Evolutionary conservation across 129 eudicot species (phyloP), one percentile per base, ranked within the genome.

Genomic region (Heracleum sosnowskyi): DNA sequence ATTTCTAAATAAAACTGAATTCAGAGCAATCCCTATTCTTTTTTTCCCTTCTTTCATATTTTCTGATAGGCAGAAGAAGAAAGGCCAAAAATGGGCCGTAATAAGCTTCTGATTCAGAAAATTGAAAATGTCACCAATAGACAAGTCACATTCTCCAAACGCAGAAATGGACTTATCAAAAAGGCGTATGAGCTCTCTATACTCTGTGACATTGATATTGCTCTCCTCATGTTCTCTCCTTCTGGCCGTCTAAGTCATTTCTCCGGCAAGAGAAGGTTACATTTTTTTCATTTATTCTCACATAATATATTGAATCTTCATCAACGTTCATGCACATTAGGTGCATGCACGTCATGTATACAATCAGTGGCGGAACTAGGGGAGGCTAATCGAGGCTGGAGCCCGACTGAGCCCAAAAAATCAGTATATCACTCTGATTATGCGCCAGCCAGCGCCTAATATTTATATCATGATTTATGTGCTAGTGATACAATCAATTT

Each of bases 131-230:
- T 79, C 44, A 90, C 96, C 28, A 90, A 86, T 69, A 83, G 92
- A 45, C 93, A 90, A 82, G 96, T 92, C 33, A 92, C 96, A 3
- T 92, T 88, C 84, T 90, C 96, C 72, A 92, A 92, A 84, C 93
- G 96, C 62, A 82, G 96, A 69, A 90, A 92, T 88, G 96, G 97
- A 44, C 92, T 92, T 81, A 86, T 92, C 24, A 92, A 89, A 60
- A 92, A 92, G 76, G 97, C 97, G 79, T 92, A 92, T 29, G 97
- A 92, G 77, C 87, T 92, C 2, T 91, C 97, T 0, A 85, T 89
- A 79, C 76, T 92, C 31, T 92, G 97, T 26, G 97, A 92, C 81
- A 89, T 92, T 29, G 97, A 92, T 69, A 83, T 92, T 40, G 89
- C 92, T 53, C 89, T 92, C 49, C 88, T 92, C 78, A 92, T 92